phyloP scores from a whole-genome alignment of 169 alveolate species.

The Plasmodium coatneyi region DNA sequence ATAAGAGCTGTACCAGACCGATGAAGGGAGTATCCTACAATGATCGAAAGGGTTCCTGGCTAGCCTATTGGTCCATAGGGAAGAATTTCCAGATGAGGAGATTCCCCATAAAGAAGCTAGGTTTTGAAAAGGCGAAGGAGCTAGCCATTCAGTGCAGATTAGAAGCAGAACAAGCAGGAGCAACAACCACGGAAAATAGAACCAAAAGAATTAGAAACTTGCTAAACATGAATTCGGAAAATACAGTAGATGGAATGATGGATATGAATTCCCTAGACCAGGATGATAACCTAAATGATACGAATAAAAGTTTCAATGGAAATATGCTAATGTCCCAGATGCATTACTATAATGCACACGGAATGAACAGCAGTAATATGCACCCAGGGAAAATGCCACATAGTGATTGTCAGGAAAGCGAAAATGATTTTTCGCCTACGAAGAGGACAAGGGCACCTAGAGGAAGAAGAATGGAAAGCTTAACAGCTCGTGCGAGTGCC shows the following conservation, averaged over 20 bases:
- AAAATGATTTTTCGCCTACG: constrained; percentile 66
- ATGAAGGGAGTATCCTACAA: constrained; percentile 74
- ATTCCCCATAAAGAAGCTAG: constrained; percentile 69
- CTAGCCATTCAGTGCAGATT: constrained; percentile 74
- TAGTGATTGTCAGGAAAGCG: constrained; percentile 71
- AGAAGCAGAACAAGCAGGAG: constrained; percentile 76
- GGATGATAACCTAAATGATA: constrained; percentile 15
- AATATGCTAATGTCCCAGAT: constrained; percentile 28
- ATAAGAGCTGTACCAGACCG: constrained; percentile 71
- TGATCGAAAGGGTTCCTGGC: constrained; percentile 71
- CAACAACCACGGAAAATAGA: constrained; percentile 72
- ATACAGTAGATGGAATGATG: constrained; percentile 30
- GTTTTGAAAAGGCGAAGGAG: constrained; percentile 70
- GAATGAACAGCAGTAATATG: background rate
- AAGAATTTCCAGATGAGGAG: constrained; percentile 70
- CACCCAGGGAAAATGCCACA: constrained; percentile 9
- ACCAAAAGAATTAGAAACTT: constrained; percentile 34
- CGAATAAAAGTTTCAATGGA: constrained; percentile 9
- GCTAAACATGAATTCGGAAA: constrained; percentile 22
- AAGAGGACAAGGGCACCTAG: constrained; percentile 69
- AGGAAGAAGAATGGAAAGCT: constrained; percentile 73
- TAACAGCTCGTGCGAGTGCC: constrained; percentile 74
- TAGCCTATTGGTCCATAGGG: constrained; percentile 75
- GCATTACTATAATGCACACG: constrained; percentile 13
- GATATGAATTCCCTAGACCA: constrained; percentile 30